A percentile compares a stretch with the other conserved stretches of the same genome.
These are phyloP conservation scores for Scheffersomyces insectosa DNA, from an alignment of 1,139 yeast genomes.

Conservation along the genomic window DNA sequence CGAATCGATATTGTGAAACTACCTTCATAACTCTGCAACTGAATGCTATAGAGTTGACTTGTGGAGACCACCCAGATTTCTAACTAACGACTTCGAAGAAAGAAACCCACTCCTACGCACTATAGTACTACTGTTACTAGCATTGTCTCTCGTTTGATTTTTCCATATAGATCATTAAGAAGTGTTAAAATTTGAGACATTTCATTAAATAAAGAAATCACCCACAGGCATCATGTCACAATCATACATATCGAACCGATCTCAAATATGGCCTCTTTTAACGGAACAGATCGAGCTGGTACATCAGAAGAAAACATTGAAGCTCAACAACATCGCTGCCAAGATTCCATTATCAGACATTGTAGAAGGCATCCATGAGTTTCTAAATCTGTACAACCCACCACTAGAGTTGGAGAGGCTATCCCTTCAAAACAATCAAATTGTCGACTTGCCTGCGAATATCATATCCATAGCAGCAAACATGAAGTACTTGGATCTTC, in stretches of 20 bases:
- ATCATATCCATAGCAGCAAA: slow-evolving; percentile 44
- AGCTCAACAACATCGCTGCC: slow-evolving; percentile 11
- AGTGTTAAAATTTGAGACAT: too few relatives aligned
- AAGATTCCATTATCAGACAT: slow-evolving; percentile 11
- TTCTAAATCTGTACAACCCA: slow-evolving; percentile 17
- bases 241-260: slow-evolving; percentile 1
- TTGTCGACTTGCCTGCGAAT: slow-evolving; percentile 49
- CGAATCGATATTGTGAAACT: too few relatives aligned
- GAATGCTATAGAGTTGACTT: too few relatives aligned
- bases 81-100: too few relatives aligned
- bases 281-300: slow-evolving; percentile 18
- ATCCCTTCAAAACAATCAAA: slow-evolving; percentile 52
- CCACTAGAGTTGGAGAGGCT: slow-evolving; percentile 51
- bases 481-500: slow-evolving; percentile 65
- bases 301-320: slow-evolving; percentile 14
- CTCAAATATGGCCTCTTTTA: slow-evolving; percentile 12
- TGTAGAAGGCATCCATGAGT: slow-evolving; percentile 17
- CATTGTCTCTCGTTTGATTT: too few relatives aligned
- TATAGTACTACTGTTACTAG: too few relatives aligned
- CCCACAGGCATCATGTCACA: slow-evolving; percentile 1
- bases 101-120: too few relatives aligned
- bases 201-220: too few relatives aligned
- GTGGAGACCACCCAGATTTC: too few relatives aligned
- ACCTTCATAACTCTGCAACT: too few relatives aligned
- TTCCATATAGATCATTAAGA: too few relatives aligned